Evolutionary conservation across 805 yeast genomes (phyloP).

Genomic region (Ogataea henricii): DNA sequence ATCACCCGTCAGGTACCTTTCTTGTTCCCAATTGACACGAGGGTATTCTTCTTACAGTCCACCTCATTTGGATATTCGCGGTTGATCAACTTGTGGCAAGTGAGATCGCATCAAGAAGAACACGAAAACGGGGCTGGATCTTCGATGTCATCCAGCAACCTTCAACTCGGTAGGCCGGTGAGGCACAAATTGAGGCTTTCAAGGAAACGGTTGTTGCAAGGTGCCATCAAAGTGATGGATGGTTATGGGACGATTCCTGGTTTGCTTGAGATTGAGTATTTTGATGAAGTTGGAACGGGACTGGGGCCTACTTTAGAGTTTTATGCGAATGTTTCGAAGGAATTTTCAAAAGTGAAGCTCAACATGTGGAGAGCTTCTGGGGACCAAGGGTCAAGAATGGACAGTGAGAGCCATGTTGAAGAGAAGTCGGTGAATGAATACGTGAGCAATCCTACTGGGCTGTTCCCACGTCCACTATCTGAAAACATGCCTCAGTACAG

Average conservation of each 20-base stretch:
- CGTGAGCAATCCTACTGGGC: slow-evolving; percentile 49
- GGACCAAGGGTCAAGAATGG: neutral
- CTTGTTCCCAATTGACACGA: slow-evolving; percentile 78
- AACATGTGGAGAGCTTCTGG: slow-evolving; percentile 66
- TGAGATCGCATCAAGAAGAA: slow-evolving; percentile 43
- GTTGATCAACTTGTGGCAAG: slow-evolving; percentile 75
- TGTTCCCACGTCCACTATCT: slow-evolving; percentile 70
- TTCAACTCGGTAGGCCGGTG: slow-evolving; percentile 72
- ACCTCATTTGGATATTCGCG: slow-evolving; percentile 92
- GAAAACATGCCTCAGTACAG: slow-evolving; percentile 37
- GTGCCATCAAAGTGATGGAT: slow-evolving; percentile 78
- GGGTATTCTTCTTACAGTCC: slow-evolving; percentile 75
- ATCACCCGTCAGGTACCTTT: slow-evolving; percentile 78
- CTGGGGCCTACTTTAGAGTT: slow-evolving; percentile 95
- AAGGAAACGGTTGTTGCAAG: slow-evolving; percentile 65
- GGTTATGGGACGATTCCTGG: slow-evolving; percentile 79
- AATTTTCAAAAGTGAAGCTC: slow-evolving; percentile 59
- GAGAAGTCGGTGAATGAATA: slow-evolving; percentile 29
- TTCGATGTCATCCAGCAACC: slow-evolving; percentile 26
- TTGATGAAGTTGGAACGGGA: slow-evolving; percentile 94
- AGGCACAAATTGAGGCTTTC: slow-evolving; percentile 81
- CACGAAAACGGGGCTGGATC: slow-evolving; percentile 28
- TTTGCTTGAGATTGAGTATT: slow-evolving; percentile 81
- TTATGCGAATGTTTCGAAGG: slow-evolving; percentile 77
- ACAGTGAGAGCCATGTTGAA: neutral